Evolutionary conservation across 192 early-diverging fungal species (phyloP).

Genomic region (Endogone sp.): DNA sequence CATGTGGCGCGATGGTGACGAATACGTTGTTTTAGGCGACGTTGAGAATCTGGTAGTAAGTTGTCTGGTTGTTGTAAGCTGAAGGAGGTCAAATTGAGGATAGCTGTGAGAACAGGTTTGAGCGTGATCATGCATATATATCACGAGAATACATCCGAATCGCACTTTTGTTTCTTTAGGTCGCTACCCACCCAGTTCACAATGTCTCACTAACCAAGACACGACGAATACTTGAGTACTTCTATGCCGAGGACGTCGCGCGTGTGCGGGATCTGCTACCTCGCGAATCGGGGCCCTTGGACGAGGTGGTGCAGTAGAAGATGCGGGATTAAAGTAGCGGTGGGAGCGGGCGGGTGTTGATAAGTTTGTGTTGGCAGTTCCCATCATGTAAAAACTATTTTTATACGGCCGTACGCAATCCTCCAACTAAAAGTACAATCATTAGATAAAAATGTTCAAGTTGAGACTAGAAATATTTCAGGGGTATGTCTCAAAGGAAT

Average conservation of each 20-base stretch:
- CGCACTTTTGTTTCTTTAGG: conserved; percentile 21
- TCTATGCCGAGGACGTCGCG: conserved; percentile 33
- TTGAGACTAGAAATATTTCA: too few relatives aligned
- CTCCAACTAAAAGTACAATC: too few relatives aligned
- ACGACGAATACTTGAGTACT: conserved; percentile 39
- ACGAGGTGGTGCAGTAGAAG: too few relatives aligned
- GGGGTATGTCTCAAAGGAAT: too few relatives aligned
- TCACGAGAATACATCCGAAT: too few relatives aligned
- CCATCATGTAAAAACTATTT: too few relatives aligned
- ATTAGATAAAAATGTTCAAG: too few relatives aligned
- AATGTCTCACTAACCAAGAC: conserved; percentile 56
- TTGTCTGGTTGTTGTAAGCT: background rate
- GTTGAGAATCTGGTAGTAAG: conserved; percentile 47
- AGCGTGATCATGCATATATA: too few relatives aligned
- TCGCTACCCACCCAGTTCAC: conserved; percentile 68
- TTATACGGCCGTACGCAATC: too few relatives aligned
- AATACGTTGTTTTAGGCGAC: conserved; percentile 39
- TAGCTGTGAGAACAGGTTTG: background rate
- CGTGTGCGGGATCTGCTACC: conserved; percentile 13
- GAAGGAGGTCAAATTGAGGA: conserved; percentile 5
- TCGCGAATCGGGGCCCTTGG: conserved; percentile 12
- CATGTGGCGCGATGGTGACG: conserved; percentile 29
- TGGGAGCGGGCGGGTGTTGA: too few relatives aligned
- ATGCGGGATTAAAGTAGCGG: too few relatives aligned
- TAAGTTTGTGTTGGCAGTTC: too few relatives aligned